Percentiles rank a stretch among this genome's conserved stretches.
Conservation (phyloP, 805 yeast genomes). For the Debaryomyces castellii region DNA sequence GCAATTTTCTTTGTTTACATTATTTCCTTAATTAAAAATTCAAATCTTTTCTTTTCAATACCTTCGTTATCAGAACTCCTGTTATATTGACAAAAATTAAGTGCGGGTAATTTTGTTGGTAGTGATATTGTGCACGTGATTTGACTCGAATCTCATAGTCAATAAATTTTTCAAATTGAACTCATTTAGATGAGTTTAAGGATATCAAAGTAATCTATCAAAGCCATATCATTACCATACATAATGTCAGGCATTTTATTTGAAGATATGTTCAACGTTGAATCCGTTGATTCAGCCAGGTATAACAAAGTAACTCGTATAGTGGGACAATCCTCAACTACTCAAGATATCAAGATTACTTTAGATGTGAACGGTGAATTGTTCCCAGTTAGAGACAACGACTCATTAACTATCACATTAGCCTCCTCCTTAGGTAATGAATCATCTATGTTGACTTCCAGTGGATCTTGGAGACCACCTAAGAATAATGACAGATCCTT, state of each 20-base stretch:
- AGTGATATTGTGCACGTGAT: neutral
- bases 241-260: slow-evolving; percentile 66
- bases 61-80: neutral
- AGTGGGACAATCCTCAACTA: slow-evolving; percentile 82
- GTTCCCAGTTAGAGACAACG: slow-evolving; percentile 77
- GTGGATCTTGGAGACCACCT: slow-evolving; percentile 82
- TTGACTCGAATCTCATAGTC: neutral
- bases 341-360: slow-evolving; percentile 76
- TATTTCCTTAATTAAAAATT: neutral
- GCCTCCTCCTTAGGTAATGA: slow-evolving; percentile 71
- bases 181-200: neutral
- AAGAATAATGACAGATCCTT: slow-evolving; percentile 78
- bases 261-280: slow-evolving; percentile 88
- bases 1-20: slow-evolving; percentile 5
- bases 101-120: neutral
- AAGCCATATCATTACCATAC: neutral
- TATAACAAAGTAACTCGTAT: slow-evolving; percentile 91
- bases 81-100: too few relatives aligned
- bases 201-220: neutral
- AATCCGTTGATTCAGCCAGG: slow-evolving; percentile 81
- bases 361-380: slow-evolving; percentile 89
- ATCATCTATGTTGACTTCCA: slow-evolving; percentile 41
- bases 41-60: neutral
- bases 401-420: slow-evolving; percentile 79
- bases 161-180: slow-evolving; percentile 1